Percentiles rank a stretch among this genome's conserved stretches.
Evolutionary conservation across 179 eudicot species (phyloP).

Genomic region (Silene coronaria): DNA sequence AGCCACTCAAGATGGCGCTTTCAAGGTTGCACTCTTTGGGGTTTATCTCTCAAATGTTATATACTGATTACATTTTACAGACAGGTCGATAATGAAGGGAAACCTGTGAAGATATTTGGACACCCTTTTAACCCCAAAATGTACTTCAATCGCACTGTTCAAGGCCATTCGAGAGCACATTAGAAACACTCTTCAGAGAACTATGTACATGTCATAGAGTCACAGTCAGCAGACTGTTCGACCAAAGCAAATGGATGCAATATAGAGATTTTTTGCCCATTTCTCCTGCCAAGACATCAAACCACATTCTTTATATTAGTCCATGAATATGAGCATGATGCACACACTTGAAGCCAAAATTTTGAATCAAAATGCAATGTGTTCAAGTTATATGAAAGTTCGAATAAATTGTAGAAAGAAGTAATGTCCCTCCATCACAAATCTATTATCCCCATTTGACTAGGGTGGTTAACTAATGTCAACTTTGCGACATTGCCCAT

Average conservation of each 20-base stretch:
- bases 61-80: constrained; percentile 32
- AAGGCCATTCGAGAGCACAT: constrained; percentile 9
- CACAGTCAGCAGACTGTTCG: constrained; percentile 62
- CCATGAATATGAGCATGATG: neutral
- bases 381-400: too few species aligned
- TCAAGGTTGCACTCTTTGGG: constrained; percentile 20
- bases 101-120: neutral
- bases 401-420: too few species aligned
- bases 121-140: constrained; percentile 20
- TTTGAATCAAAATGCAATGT: too few species aligned
- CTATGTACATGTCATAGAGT: constrained; percentile 30
- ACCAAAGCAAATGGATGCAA: constrained; percentile 69
- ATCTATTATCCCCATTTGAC: too few species aligned
- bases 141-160: neutral
- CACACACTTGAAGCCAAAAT: too few species aligned
- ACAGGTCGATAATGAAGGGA: constrained; percentile 11
- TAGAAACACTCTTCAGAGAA: constrained; percentile 25
- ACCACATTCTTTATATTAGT: neutral
- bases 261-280: constrained; percentile 73
- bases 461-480: too few species aligned
- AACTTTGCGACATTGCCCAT: too few species aligned
- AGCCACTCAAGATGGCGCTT: constrained; percentile 20
- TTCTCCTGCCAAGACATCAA: constrained; percentile 45
- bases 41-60: constrained; percentile 24
- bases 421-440: too few species aligned